These are phyloP conservation scores for Ustilago vetiveriae DNA, from an alignment of 1,284 basidiomycete genomes.

Conservation along the genomic window DNA sequence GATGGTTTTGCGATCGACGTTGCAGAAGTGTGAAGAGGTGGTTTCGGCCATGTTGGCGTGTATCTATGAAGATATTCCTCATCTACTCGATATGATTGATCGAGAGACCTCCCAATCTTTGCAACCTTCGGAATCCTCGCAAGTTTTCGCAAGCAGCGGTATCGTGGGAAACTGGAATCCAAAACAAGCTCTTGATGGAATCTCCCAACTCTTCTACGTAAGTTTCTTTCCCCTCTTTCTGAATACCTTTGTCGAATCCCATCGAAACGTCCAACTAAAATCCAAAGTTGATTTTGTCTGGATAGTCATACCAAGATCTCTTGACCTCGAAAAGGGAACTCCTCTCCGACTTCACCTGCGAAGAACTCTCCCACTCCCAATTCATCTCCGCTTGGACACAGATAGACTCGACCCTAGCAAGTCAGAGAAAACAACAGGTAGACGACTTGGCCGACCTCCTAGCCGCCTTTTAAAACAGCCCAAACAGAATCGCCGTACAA, in stretches of 20 bases:
- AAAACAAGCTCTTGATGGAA: slow-evolving; percentile 48
- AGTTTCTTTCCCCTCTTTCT: too few relatives aligned
- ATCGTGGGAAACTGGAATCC: slow-evolving; percentile 49
- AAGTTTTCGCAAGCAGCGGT: too few relatives aligned
- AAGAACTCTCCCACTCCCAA: slow-evolving; percentile 46
- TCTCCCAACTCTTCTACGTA: slow-evolving; percentile 60
- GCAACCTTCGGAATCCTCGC: too few relatives aligned
- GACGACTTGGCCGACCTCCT: slow-evolving; percentile 63
- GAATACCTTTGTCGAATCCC: too few relatives aligned
- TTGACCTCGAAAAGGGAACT: slow-evolving; percentile 56
- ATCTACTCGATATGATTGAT: slow-evolving; percentile 55
- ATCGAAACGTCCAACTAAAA: too few relatives aligned
- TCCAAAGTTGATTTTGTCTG: too few relatives aligned
- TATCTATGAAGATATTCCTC: slow-evolving; percentile 32
- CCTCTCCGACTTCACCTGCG: slow-evolving; percentile 62
- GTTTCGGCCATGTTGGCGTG: slow-evolving; percentile 19
- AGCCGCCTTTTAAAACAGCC: slow-evolving; percentile 53
- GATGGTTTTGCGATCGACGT: slow-evolving; percentile 9
- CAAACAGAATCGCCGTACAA: neutral
- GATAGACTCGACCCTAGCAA: slow-evolving; percentile 39
- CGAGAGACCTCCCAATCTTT: neutral
- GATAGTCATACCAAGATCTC: slow-evolving; percentile 62
- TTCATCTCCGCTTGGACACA: slow-evolving; percentile 50
- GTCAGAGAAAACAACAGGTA: slow-evolving; percentile 56
- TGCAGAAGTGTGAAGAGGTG: slow-evolving; percentile 21